Conservation (phyloP, 2,329 filamentous ascomycete genomes). For the Aspergillus tubingensis region DNA sequence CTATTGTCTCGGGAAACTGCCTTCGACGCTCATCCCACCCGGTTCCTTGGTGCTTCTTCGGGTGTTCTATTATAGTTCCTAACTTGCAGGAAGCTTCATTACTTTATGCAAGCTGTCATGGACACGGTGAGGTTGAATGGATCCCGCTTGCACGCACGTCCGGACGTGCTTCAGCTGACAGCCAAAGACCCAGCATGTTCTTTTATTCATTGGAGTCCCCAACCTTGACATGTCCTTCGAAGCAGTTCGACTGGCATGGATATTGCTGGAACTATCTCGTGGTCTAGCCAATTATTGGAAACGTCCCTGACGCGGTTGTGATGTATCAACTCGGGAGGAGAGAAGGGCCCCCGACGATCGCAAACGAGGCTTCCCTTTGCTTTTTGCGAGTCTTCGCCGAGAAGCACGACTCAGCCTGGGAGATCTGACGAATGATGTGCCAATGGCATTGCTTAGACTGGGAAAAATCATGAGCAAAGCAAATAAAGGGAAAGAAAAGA, state of each 20-base stretch:
- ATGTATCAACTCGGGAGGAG: slow-evolving; percentile 8
- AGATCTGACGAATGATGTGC: slow-evolving; percentile 20
- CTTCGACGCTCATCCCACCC: neutral
- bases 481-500: neutral
- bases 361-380: slow-evolving; percentile 7
- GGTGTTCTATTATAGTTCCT: neutral
- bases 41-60: slow-evolving; percentile 3
- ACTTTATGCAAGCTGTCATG: slow-evolving; percentile 1
- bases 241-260: neutral
- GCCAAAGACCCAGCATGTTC: neutral
- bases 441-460: slow-evolving; percentile 4
- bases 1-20: slow-evolving; percentile 1
- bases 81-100: neutral
- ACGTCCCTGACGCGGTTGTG: slow-evolving; percentile 7
- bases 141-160: neutral
- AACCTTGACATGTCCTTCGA: neutral
- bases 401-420: neutral
- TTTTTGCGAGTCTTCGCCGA: neutral
- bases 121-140: neutral
- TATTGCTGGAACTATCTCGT: slow-evolving; percentile 3
- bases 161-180: neutral
- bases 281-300: slow-evolving; percentile 3
- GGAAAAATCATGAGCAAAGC: neutral
- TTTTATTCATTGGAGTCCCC: neutral
- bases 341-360: slow-evolving; percentile 11